Conservation (phyloP, 2,329 filamentous ascomycete species). For the Beauveria asiatica region DNA sequence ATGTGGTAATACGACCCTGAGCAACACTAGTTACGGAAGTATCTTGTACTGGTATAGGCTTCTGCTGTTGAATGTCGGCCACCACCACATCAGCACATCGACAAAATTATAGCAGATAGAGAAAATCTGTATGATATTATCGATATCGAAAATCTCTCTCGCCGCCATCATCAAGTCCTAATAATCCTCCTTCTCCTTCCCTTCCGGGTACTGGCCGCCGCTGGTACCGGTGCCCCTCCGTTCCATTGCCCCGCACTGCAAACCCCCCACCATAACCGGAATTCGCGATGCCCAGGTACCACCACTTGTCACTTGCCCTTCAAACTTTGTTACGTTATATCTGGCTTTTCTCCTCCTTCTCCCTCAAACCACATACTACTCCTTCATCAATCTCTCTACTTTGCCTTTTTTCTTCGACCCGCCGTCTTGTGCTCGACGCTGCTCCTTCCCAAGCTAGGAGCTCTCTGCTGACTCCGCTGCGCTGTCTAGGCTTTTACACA, state of each 20-base stretch:
- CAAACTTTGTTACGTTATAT: conserved; percentile 7
- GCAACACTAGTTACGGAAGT: background rate
- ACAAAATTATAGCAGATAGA: too few species aligned
- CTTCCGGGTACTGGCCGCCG: too few species aligned
- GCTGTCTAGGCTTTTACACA: background rate
- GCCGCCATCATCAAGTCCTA: too few species aligned
- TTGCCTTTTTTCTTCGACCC: background rate
- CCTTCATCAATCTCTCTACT: background rate
- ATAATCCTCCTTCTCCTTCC: too few species aligned
- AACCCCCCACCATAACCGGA: background rate
- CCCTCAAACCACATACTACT: background rate
- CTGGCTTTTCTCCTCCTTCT: background rate
- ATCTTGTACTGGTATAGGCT: background rate
- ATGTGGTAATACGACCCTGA: background rate
- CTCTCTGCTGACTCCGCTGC: conserved; percentile 3
- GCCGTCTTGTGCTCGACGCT: background rate
- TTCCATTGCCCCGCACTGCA: background rate
- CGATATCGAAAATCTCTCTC: too few species aligned
- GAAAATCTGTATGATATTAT: too few species aligned
- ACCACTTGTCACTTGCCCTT: background rate
- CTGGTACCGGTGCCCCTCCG: conserved; percentile 2
- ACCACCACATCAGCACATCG: too few species aligned
- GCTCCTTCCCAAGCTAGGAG: background rate
- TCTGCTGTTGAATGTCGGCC: background rate
- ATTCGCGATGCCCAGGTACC: background rate